Conservation (phyloP, 2,329 filamentous ascomycete species). For the Claviceps spartinae region DNA sequence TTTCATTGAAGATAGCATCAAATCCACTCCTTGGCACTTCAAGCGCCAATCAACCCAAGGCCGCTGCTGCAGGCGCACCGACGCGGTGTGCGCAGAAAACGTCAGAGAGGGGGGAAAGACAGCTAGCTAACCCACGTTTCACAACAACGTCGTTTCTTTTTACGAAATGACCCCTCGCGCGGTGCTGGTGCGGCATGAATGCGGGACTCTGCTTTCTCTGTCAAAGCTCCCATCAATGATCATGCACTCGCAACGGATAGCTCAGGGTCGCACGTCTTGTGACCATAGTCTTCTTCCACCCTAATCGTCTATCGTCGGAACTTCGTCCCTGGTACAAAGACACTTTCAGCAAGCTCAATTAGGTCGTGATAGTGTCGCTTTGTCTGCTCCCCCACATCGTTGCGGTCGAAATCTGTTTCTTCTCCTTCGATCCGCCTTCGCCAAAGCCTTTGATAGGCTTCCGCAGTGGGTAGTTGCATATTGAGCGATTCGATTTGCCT, state of each 20-base stretch:
- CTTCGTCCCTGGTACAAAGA: conserved; percentile 6
- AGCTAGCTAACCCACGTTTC: conserved; percentile 4
- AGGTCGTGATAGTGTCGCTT: not conserved
- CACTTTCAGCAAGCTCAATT: conserved; percentile 4
- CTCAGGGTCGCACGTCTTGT: not conserved
- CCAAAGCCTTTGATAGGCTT: not conserved
- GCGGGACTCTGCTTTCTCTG: not conserved
- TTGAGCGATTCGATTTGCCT: not conserved
- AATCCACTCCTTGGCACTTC: conserved; percentile 8
- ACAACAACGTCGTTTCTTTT: conserved; percentile 1
- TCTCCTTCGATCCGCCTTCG: not conserved
- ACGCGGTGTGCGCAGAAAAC: conserved; percentile 4
- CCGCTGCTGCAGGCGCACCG: conserved; percentile 2
- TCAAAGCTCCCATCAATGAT: not conserved
- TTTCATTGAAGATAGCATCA: conserved; percentile 5
- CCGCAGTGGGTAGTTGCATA: conserved; percentile 4
- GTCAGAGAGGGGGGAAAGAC: conserved; percentile 5
- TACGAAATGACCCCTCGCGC: not conserved
- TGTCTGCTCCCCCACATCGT: not conserved
- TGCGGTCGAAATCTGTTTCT: not conserved
- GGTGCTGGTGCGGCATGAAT: not conserved
- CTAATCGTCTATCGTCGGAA: conserved; percentile 4
- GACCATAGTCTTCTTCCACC: not conserved
- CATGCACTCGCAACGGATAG: not conserved
- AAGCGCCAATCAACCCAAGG: conserved; percentile 6